Conservation (phyloP, 2,329 filamentous ascomycete genomes). For the Botrytis sinoallii region DNA sequence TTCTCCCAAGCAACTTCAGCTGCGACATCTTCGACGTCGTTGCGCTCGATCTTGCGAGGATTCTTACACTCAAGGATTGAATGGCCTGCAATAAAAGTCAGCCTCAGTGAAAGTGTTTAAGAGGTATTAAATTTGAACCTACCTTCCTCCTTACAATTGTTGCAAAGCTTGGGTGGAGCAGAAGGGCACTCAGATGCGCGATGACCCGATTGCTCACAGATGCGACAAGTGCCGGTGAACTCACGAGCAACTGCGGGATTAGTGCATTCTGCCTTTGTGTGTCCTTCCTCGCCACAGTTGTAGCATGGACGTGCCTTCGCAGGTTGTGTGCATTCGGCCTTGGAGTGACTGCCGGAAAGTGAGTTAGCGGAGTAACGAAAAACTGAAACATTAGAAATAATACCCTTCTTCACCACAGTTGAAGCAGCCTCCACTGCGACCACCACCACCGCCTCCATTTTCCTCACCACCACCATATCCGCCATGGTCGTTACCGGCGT, state of each 20-base stretch:
- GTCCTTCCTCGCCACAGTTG: slow-evolving; percentile 64
- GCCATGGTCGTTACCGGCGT: background rate
- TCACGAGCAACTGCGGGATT: slow-evolving; percentile 48
- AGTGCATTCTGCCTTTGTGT: slow-evolving; percentile 61
- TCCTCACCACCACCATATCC: slow-evolving; percentile 10
- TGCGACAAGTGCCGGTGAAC: slow-evolving; percentile 57
- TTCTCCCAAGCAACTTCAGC: slow-evolving; percentile 58
- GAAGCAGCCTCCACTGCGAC: slow-evolving; percentile 47
- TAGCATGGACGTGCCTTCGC: slow-evolving; percentile 28
- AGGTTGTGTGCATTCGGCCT: slow-evolving; percentile 30
- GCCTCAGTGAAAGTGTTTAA: background rate
- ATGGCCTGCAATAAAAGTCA: slow-evolving; percentile 48
- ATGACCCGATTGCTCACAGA: slow-evolving; percentile 53
- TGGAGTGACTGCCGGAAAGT: slow-evolving; percentile 21
- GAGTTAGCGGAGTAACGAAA: background rate
- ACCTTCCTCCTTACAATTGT: slow-evolving; percentile 62
- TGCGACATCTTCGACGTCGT: slow-evolving; percentile 46
- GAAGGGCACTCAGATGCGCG: slow-evolving; percentile 61
- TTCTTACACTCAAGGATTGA: slow-evolving; percentile 53
- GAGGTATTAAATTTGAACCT: slow-evolving; percentile 24
- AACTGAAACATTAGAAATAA: slow-evolving; percentile 39
- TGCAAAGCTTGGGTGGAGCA: slow-evolving; percentile 54
- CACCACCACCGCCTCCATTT: slow-evolving; percentile 19
- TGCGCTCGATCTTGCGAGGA: slow-evolving; percentile 56
- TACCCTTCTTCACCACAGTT: slow-evolving; percentile 60